Evolutionary conservation across 495 filamentous ascomycete species (phyloP), one percentile per base, ranked within the genome.

Genomic region (Penicillium riverlandense): DNA sequence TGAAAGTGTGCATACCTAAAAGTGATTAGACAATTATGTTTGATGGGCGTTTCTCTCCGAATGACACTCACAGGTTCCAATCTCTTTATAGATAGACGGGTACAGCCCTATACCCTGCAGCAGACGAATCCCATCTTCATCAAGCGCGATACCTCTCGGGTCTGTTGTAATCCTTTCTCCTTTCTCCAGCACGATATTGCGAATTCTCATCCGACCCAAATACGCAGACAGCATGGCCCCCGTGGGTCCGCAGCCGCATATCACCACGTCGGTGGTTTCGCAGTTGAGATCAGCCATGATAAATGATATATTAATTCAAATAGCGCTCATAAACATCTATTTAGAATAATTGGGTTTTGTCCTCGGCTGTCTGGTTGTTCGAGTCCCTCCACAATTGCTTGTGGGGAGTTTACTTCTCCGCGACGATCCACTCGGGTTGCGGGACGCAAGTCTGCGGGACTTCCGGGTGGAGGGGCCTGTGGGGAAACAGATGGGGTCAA

Each of bases 121-220:
- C 2, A 70, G 54, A n/a, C 74, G 59, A 38, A 76, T 66, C 1
- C 69, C 72, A 52, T 79, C 74, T 29, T 71, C 66, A 27, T 73
- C 71, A 11, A 79, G 54, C 11, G 64, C 70, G 34, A 79, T 71
- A 1, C 73, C 75, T 14, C 73, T 57, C 0, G 75, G 74, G 48
- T 79, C 75, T 1, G 66, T 66, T 0, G 61, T 69, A 27, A 77
- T 75, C 1, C 57, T 64, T 8, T 44, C 29, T 10, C 71, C 69
- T 34, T 65, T 70, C 41, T 78, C 70, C 1, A 78, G 47, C 0
- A 76, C 44, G 11, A 71, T 49, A 35, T 62, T 59, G 12, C 27
- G 42, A 22, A 67, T 42, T 0, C 37, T 30, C 43, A 62, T 40
- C 27, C 49, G 49, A 6, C 58, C 51, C 6, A 69, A 47, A 43